Percentiles rank a stretch among this genome's conserved stretches.
phyloP scores from a whole-genome alignment of 2,329 filamentous ascomycete genomes.

The Lithohypha guttulata region DNA sequence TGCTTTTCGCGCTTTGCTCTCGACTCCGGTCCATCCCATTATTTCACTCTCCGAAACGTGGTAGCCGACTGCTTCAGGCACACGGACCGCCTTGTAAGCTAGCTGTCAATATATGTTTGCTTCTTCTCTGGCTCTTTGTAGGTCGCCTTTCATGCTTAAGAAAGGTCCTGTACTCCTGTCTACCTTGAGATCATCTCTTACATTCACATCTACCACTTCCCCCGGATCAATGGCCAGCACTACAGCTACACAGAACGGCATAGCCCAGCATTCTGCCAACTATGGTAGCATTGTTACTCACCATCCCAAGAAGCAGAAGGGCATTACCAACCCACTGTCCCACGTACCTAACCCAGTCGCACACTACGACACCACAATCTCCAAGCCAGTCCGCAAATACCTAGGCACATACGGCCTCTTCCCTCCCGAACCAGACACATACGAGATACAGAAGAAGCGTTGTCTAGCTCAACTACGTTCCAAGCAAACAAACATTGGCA shows the following conservation, averaged over 20 bases:
- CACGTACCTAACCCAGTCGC: slow-evolving; percentile 22
- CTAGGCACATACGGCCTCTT: slow-evolving; percentile 41
- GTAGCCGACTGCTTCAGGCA: slow-evolving; percentile 1
- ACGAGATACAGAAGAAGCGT: slow-evolving; percentile 40
- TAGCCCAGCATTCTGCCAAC: slow-evolving; percentile 1
- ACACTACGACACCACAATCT: slow-evolving; percentile 41
- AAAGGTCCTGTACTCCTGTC: slow-evolving; percentile 6
- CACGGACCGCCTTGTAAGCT: not conserved
- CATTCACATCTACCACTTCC: not conserved
- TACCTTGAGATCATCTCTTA: slow-evolving; percentile 3
- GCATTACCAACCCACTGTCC: slow-evolving; percentile 14
- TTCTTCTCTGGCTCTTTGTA: not conserved
- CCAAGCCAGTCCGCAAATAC: slow-evolving; percentile 41
- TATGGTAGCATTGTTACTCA: slow-evolving; percentile 7
- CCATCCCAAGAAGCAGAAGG: slow-evolving; percentile 5
- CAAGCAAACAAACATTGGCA: slow-evolving; percentile 38
- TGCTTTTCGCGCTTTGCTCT: not conserved
- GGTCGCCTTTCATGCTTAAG: slow-evolving; percentile 6
- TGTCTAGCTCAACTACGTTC: slow-evolving; percentile 39
- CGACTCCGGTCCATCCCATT: not conserved
- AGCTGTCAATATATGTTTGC: not conserved
- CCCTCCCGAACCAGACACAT: slow-evolving; percentile 38
- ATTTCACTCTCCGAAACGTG: not conserved
- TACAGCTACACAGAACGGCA: slow-evolving; percentile 4
- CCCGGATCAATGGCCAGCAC: slow-evolving; percentile 5